A percentile compares a stretch with the other conserved stretches of the same genome.
phyloP scores from a whole-genome alignment of 2,329 filamentous ascomycete genomes.

The Verticillium tricorpus region DNA sequence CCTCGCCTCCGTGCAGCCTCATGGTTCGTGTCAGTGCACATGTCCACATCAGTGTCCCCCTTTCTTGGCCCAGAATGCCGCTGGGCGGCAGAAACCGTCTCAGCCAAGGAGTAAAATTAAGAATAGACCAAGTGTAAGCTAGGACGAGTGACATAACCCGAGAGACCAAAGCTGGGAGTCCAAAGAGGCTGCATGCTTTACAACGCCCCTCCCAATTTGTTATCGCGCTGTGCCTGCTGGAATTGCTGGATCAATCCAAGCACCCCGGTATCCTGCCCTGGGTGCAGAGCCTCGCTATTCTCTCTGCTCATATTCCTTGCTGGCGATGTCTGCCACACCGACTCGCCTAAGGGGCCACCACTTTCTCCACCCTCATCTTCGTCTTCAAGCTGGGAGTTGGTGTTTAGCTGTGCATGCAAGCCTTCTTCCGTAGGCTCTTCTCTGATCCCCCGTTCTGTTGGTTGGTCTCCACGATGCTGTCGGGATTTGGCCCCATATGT shows the following conservation, averaged over 20 bases:
- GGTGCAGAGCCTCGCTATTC: conserved; percentile 40
- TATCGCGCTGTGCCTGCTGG: conserved; percentile 50
- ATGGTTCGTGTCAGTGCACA: too few species aligned
- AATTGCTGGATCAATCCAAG: conserved; percentile 55
- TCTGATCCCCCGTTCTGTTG: conserved; percentile 45
- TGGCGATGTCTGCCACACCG: conserved; percentile 55
- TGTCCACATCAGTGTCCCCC: too few species aligned
- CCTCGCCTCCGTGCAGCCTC: too few species aligned
- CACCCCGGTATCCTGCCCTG: conserved; percentile 49
- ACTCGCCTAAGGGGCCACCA: conserved; percentile 49
- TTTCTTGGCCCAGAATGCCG: too few species aligned
- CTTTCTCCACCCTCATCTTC: conserved; percentile 49
- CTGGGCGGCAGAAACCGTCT: too few species aligned
- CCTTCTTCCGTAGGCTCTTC: conserved; percentile 52
- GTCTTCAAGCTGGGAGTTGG: conserved; percentile 55
- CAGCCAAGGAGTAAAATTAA: too few species aligned
- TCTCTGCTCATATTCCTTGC: conserved; percentile 46
- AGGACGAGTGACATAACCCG: too few species aligned
- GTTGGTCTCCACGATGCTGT: conserved; percentile 38
- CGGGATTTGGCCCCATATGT: conserved; percentile 35
- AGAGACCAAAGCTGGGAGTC: too few species aligned
- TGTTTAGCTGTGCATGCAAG: conserved; percentile 27
- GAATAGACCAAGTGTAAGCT: too few species aligned
- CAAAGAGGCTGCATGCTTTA: background rate
- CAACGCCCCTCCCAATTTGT: conserved; percentile 36